These are phyloP conservation scores for Penicillium atrosanguineum DNA, from an alignment of 495 filamentous ascomycete genomes.

Conservation along the genomic window DNA sequence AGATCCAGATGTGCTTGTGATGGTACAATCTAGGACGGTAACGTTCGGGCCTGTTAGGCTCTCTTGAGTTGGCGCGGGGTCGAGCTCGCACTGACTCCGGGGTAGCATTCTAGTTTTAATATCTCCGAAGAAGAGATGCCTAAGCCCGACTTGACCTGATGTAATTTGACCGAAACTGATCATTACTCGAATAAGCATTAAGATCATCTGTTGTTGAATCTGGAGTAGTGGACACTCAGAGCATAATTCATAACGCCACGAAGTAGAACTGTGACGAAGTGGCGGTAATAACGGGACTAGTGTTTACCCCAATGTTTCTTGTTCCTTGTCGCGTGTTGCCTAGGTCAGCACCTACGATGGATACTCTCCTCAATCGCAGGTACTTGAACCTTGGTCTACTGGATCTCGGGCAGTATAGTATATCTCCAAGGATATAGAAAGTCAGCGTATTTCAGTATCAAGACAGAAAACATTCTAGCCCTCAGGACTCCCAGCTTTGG, in stretches of 20 bases:
- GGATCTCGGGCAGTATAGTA: no score
- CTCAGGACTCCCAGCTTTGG: no score
- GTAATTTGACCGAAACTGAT: background rate
- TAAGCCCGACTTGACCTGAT: conserved; percentile 4
- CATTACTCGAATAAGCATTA: conserved; percentile 1
- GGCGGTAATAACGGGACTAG: background rate
- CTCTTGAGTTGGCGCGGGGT: no score
- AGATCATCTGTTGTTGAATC: background rate
- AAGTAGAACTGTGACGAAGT: background rate
- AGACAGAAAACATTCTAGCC: background rate
- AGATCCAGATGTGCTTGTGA: no score
- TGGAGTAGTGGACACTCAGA: background rate
- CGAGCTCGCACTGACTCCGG: conserved; percentile 10
- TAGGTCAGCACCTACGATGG: no score
- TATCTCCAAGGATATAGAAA: no score
- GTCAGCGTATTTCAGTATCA: no score
- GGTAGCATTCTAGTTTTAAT: conserved; percentile 8
- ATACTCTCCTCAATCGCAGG: no score
- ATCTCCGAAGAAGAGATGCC: background rate
- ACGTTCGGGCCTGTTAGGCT: no score
- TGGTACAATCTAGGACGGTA: no score
- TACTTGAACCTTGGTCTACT: no score
- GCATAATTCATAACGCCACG: background rate
- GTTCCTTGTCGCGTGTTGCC: no score
- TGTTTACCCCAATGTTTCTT: background rate